Base-by-base conservation (phyloP, 1,139 yeast genomes). In the Yamadazyma oceani region DNA sequence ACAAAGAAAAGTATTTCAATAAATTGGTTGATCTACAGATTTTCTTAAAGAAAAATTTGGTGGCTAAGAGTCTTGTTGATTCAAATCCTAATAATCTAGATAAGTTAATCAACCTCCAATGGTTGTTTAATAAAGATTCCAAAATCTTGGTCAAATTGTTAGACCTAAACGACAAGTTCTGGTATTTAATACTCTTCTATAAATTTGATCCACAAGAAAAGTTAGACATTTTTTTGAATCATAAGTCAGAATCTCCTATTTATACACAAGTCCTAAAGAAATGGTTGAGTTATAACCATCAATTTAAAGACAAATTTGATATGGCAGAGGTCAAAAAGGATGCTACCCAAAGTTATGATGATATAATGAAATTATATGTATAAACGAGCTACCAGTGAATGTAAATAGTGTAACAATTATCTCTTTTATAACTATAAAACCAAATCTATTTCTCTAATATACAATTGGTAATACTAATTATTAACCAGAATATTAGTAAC, bases 1-100 rank as follows among this genome's bases (percentile, higher is more conserved):
- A 58, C 35, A 46, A 59, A 31, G 40, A 51, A 32, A 50, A 52
- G 17, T 36, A 71, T 3, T 45, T 68, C 7, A 39, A 65, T 11
- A 62, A 74, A 34, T 52, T 77, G 28, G 54, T 66, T 5, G 79
- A 76, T 46, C 44, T 74, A 14, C 60, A 69, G 36, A 27, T 71
- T 1, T 55, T 51, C 30, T 40, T 54, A 14, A 64, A 63, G 2
- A 62, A 69, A 38, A 54, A 53, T 38, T 29, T 58, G 2, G 53
- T 53, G 27, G 75, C 76, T 0, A 60, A 68, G 37, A 76, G 71
- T 40, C 38, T 70, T 14, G 31, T 64, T 5, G 40, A 62, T 28
- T 45, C 66, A 11, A 52, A 62, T 15, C 64, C 71, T 2, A 37
- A 64, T 3, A 14, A 60, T 63, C n/a, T 48, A 64, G 12, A 68